Percentiles rank a stretch among this genome's conserved stretches.
Conservation (phyloP, 129 eudicot species). For the Apium graveolens region DNA sequence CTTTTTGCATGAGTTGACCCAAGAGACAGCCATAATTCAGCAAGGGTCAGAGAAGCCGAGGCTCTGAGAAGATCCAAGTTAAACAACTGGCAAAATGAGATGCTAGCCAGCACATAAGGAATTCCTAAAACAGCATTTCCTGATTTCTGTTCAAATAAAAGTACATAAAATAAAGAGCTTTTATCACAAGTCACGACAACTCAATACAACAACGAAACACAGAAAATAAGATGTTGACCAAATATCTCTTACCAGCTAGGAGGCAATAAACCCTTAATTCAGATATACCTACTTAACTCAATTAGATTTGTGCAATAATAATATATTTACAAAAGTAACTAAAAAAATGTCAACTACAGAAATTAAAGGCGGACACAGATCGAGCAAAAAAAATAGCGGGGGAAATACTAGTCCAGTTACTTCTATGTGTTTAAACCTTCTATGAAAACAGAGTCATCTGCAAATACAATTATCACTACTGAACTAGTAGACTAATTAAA, state of each 20-base stretch:
- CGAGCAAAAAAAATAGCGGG: neutral
- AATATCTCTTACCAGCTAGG: neutral
- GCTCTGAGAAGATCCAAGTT: constrained; percentile 94
- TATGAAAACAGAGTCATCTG: neutral
- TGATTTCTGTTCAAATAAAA: constrained; percentile 48
- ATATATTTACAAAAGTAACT: neutral
- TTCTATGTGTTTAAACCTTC: neutral
- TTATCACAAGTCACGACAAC: neutral
- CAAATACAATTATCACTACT: neutral
- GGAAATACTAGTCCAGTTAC: neutral
- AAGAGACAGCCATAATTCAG: constrained; percentile 85
- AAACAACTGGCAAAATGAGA: constrained; percentile 81
- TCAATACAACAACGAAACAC: neutral
- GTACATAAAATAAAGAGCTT: neutral
- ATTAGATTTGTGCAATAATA: neutral
- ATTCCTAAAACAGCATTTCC: constrained; percentile 94
- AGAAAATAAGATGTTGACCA: neutral
- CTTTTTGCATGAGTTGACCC: constrained; percentile 83
- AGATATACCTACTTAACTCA: neutral
- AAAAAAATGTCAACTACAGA: neutral
- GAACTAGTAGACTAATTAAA: neutral
- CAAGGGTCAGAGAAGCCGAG: constrained; percentile 77
- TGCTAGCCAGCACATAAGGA: constrained; percentile 89
- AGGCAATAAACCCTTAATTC: neutral
- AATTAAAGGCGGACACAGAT: neutral